These are phyloP conservation scores for Suhomyces bolitotheri DNA, from an alignment of 1,139 yeast genomes.

Conservation along the genomic window DNA sequence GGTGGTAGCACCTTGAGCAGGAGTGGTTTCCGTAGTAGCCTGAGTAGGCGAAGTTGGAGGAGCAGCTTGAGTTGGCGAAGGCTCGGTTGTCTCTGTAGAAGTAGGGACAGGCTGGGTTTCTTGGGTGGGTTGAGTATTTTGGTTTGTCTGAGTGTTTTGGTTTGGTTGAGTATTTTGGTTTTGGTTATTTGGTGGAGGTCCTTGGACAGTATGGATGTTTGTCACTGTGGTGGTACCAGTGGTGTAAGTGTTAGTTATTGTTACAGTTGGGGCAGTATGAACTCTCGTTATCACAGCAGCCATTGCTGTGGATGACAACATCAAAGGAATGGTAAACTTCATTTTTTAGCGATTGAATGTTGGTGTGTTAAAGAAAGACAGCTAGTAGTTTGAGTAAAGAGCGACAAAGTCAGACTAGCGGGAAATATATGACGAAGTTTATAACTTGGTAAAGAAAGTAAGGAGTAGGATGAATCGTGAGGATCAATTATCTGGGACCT, in stretches of 20 bases:
- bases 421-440: not conserved
- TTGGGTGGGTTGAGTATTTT: not conserved
- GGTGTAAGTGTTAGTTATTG: slow-evolving; percentile 25
- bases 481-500: not conserved
- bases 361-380: not conserved
- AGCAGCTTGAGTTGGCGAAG: slow-evolving; percentile 1
- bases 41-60: not conserved
- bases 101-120: too few relatives aligned
- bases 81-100: slow-evolving; percentile 1
- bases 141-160: too few relatives aligned
- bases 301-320: slow-evolving; percentile 31
- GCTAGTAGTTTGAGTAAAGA: not conserved
- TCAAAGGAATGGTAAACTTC: slow-evolving; percentile 7
- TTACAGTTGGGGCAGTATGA: slow-evolving; percentile 35
- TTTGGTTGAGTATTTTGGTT: slow-evolving; percentile 1
- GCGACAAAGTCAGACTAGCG: not conserved
- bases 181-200: slow-evolving; percentile 16
- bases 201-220: slow-evolving; percentile 11
- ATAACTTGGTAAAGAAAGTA: slow-evolving; percentile 2
- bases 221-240: slow-evolving; percentile 19
- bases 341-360: not conserved
- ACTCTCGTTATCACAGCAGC: slow-evolving; percentile 29
- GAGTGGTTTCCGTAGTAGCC: not conserved
- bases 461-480: slow-evolving; percentile 1
- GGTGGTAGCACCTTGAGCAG: not conserved